phyloP scores from a whole-genome alignment of 148 eudicot genomes.

The Amaranthus hypochondriacus region DNA sequence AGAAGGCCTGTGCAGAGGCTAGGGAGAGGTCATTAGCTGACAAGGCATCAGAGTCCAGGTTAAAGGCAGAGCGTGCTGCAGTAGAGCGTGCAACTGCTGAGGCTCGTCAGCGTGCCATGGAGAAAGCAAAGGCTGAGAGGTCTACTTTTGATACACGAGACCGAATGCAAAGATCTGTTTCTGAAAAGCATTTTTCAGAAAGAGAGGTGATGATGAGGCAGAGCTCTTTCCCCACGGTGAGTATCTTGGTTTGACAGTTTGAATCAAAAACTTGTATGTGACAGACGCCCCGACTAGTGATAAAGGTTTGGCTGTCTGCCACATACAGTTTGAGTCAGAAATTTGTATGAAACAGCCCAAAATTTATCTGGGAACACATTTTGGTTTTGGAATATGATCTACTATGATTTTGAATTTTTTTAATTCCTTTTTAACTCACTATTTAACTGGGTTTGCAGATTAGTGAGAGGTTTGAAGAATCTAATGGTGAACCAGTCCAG shows the following conservation, averaged over 20 bases:
- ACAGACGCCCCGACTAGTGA: no score
- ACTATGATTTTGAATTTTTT: not conserved
- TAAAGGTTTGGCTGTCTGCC: no score
- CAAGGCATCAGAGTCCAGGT: slow-evolving; percentile 61
- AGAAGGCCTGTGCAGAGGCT: slow-evolving; percentile 74
- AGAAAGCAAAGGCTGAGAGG: slow-evolving; percentile 65
- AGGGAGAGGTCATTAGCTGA: slow-evolving; percentile 49
- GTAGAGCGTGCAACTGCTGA: slow-evolving; percentile 83
- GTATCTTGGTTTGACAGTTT: slow-evolving; percentile 25
- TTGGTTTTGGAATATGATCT: no score
- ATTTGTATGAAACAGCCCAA: no score
- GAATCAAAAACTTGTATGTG: no score
- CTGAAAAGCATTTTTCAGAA: slow-evolving; percentile 52
- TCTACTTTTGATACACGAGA: slow-evolving; percentile 47
- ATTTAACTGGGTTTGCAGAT: slow-evolving; percentile 34
- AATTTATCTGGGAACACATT: no score
- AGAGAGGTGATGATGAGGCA: slow-evolving; percentile 56
- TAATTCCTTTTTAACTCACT: not conserved
- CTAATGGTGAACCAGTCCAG: slow-evolving; percentile 72
- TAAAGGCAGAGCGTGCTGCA: slow-evolving; percentile 83
- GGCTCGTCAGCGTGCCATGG: slow-evolving; percentile 71
- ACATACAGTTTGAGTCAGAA: no score
- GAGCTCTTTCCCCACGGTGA: slow-evolving; percentile 59
- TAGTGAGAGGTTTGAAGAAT: slow-evolving; percentile 39
- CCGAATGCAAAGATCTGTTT: slow-evolving; percentile 47